A percentile compares a stretch with the other conserved stretches of the same genome.
Conservation (phyloP, 1,284 basidiomycete genomes). For the Ceratobasidium sp. region DNA sequence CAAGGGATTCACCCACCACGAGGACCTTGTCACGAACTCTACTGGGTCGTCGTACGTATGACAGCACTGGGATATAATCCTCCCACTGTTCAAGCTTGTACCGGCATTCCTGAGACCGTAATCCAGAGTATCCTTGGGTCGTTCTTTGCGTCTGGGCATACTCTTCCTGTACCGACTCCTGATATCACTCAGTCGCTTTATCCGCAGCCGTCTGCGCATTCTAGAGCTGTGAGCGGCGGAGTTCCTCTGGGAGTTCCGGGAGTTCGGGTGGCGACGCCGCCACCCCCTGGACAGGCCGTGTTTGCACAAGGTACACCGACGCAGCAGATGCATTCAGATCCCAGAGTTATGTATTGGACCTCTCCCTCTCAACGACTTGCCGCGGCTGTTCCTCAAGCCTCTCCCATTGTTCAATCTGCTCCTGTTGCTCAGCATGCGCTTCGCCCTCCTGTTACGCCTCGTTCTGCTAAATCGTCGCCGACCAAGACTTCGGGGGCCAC, state of each 20-base stretch:
- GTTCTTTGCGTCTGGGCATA: slow-evolving; percentile 3
- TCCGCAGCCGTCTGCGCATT: neutral
- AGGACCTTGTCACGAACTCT: neutral
- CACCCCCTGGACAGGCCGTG: neutral
- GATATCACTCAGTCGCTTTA: neutral
- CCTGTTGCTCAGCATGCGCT: no score
- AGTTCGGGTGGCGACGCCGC: slow-evolving; percentile 1
- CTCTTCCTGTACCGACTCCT: neutral
- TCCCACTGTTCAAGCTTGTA: neutral
- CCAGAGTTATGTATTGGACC: no score
- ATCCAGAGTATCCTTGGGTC: neutral
- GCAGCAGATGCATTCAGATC: no score
- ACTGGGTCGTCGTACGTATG: neutral
- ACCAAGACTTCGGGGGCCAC: no score
- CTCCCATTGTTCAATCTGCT: no score
- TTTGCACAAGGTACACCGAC: no score
- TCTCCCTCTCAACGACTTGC: no score
- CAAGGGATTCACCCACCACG: neutral
- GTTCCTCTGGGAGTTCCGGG: neutral
- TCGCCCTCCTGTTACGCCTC: no score
- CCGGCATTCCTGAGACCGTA: neutral
- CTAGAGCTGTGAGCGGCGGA: no score
- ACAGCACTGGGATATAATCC: slow-evolving; percentile 9
- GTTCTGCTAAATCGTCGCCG: no score
- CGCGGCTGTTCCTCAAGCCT: no score